Evolutionary conservation across 2,329 filamentous ascomycete genomes (phyloP), one percentile per base, ranked within the genome.

Genomic region (Stachybotrys chartarum): DNA sequence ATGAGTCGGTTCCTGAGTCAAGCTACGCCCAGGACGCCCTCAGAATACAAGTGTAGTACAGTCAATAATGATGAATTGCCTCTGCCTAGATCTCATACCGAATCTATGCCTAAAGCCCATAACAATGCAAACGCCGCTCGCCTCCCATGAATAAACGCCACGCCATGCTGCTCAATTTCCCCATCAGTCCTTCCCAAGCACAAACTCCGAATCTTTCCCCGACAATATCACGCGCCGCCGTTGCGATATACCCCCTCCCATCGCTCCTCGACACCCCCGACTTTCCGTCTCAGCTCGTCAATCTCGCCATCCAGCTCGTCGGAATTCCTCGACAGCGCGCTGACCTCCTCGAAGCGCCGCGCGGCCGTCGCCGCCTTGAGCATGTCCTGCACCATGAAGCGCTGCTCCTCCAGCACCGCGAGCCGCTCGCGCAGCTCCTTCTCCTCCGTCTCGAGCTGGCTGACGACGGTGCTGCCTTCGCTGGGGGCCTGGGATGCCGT

Each of bases 401-500:
- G 87, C 69, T 97, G 92, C 72, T 97, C 92, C 69, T 96, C 91
- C 1, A 97, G 78, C 7, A 97, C 86, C 32, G 94, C 88, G 12
- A 96, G 75, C 5, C 85, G 78, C 64, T 96, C 91, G 16, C 88
- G 82, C 1, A 95, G 74, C 18, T 90, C 83, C 67, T 90, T 93
- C 69, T 96, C 91, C 67, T 96, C 91, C 0, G 81, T 83, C 70
- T 96, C 91, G 5, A 96, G 72, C 39, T 78, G 74, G 56, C 78
- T 82, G 1, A 81, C 74, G 1, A 75, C 75, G 14, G 78, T 83
- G 65, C 78, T 82, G 1, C 73, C 70, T 57, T 83, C 80, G 63
- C 78, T 82, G 0, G 68, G 63, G 0, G 69, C 68, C 47, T 71
- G 68, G 3, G 70, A 70, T 3, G 75, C 75, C 6, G 78, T 78